Percentiles rank a stretch among this genome's conserved stretches.
phyloP scores from a whole-genome alignment of 148 eudicot genomes.

The Persicaria tinctoria region DNA sequence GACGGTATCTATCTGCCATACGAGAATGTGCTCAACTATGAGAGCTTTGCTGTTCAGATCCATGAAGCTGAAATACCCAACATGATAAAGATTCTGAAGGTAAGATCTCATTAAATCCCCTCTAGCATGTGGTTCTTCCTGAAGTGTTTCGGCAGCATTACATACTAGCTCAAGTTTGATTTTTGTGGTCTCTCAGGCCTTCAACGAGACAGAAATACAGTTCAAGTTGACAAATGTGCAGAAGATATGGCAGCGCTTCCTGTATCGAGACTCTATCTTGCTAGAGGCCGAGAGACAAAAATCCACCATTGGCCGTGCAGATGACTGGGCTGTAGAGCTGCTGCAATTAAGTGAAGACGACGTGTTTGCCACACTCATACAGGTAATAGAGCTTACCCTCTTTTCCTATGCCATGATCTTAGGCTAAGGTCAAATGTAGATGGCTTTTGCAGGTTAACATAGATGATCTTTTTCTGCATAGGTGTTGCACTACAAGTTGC shows the following conservation, averaged over 20 bases:
- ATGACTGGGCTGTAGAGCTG: slow-evolving; percentile 64
- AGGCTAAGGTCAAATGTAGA: not conserved
- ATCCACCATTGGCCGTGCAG: slow-evolving; percentile 34
- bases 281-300: slow-evolving; percentile 90
- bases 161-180: not conserved
- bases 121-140: not conserved
- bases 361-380: slow-evolving; percentile 69
- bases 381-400: slow-evolving; percentile 34
- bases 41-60: slow-evolving; percentile 90
- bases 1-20: slow-evolving; percentile 94
- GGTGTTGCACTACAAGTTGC: slow-evolving; percentile 79
- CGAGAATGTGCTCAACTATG: slow-evolving; percentile 86
- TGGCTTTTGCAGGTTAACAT: not conserved
- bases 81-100: slow-evolving; percentile 68
- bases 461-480: slow-evolving; percentile 16
- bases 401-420: not conserved
- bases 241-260: slow-evolving; percentile 83
- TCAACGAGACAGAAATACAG: slow-evolving; percentile 77
- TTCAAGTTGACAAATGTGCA: slow-evolving; percentile 75
- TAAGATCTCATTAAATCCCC: slow-evolving; percentile 17
- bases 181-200: slow-evolving; percentile 32
- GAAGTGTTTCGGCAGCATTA: not conserved
- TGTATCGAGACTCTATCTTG: slow-evolving; percentile 73
- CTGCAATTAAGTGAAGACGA: slow-evolving; percentile 64
- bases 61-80: slow-evolving; percentile 80